Conservation (phyloP, 257 asterid genomes). For the Phtheirospermum japonicum region DNA sequence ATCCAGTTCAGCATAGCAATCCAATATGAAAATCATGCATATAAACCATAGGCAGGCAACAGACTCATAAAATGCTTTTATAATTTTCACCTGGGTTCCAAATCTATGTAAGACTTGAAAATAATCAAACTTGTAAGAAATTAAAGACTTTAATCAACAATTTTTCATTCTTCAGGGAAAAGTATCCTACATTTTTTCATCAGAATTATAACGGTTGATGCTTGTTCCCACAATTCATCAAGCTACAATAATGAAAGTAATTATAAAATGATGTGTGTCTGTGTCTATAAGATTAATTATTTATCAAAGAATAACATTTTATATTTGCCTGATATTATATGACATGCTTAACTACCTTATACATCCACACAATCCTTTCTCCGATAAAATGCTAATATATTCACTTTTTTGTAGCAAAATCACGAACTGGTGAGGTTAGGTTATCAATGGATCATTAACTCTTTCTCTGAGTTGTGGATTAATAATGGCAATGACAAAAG, state of each 20-base stretch:
- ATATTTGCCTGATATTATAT: background rate
- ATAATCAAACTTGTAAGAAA: too few relatives aligned
- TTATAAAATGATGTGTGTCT: background rate
- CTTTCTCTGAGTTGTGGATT: conserved; percentile 6
- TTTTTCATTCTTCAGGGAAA: too few relatives aligned
- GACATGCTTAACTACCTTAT: background rate
- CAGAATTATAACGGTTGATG: too few relatives aligned
- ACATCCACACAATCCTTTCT: background rate
- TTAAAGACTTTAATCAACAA: background rate
- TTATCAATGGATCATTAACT: conserved; percentile 15
- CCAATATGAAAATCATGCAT: conserved; percentile 16
- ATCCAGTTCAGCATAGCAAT: conserved; percentile 26
- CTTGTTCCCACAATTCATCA: conserved; percentile 99
- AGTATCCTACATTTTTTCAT: too few relatives aligned
- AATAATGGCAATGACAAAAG: background rate
- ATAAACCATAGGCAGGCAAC: conserved; percentile 13
- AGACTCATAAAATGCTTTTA: background rate
- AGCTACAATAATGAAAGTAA: conserved; percentile 43
- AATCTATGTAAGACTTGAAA: conserved; percentile 17
- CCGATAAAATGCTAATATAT: background rate
- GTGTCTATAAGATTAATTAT: background rate
- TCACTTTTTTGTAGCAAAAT: background rate
- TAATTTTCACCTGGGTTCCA: conserved; percentile 2
- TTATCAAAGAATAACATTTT: background rate
- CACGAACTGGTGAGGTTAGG: conserved; percentile 11